Base-by-base conservation (phyloP, 2,329 filamentous ascomycete species). In the Pseudopyrenochaeta lycopersici region DNA sequence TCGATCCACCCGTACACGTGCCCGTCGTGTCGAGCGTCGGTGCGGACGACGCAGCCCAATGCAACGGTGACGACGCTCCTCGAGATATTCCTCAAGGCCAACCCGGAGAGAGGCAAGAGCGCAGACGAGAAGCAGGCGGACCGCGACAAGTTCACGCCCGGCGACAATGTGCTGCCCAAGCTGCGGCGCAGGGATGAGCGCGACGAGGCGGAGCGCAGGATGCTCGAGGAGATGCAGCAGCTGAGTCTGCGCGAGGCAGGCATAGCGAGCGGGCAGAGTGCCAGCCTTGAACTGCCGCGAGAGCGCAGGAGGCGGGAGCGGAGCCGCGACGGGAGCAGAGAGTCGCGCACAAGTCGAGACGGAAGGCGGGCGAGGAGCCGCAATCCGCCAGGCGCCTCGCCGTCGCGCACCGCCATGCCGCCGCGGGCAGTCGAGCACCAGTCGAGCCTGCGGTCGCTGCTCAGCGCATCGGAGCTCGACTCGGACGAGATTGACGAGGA, bases 41-140 rank as follows among this genome's bases (percentile, higher is more conserved):
- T 99, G 56, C 88, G 93, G 59, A 91, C 90, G 67, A 97, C 94
- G 38, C 88, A 88, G 71, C 92, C 92, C 70, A 96, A 98, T 84
- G 91, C 95, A 52, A 92, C 90, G 20, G 90, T 97, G 46, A 93
- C 89, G 7, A 96, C 92, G 1, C 81, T 98, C 40, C 80, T 99
- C 54, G 94, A 98, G 50, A 94, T 97, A 85, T 92, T 91, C 64
- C 78, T 97, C 31, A 82, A 87, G 21, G 87, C 90, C 39, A 91
- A 96, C 68, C 94, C 95, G 1, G 85, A 86, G 15, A 89, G 90
- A 64, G 88, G 81, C 21, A 90, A 88, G 70, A 82, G 86, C 0
- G 82, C 84, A 0, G 82, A 84, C 7, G 95, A 99, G 71, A 92
- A 89, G 76, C 83, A 86, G 40, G 90, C 92, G 60, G 87, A 95